Evolutionary conservation across 176 grass and related monocot species (phyloP).

Genomic region (Hordeum marinum): DNA sequence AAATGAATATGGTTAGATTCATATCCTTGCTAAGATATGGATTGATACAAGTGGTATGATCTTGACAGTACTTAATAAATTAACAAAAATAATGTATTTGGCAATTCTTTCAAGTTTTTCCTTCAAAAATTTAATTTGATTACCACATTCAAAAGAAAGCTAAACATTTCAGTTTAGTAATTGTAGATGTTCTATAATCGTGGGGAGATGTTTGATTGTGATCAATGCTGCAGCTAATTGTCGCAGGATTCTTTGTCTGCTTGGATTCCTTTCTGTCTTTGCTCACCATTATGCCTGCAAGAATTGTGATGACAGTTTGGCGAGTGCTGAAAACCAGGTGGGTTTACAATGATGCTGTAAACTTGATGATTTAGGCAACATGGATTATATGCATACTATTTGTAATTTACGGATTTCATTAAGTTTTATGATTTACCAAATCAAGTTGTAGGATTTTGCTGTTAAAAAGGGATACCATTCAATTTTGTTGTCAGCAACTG

Average conservation of each 20-base stretch:
- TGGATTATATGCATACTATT: background rate
- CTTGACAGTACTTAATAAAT: background rate
- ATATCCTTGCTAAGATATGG: background rate
- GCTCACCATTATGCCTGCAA: slow-evolving; percentile 86
- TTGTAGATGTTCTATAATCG: slow-evolving; percentile 1
- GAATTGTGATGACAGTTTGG: slow-evolving; percentile 76
- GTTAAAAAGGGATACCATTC: background rate
- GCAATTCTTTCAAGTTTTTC: background rate
- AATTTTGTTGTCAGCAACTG: slow-evolving; percentile 6
- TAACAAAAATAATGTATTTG: background rate
- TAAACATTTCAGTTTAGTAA: background rate
- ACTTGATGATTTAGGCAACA: background rate
- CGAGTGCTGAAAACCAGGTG: slow-evolving; percentile 71
- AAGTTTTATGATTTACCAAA: background rate
- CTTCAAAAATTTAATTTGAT: background rate
- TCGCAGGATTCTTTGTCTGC: slow-evolving; percentile 84
- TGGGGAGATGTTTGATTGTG: slow-evolving; percentile 43
- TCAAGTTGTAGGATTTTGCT: slow-evolving; percentile 9
- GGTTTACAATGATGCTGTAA: slow-evolving; percentile 23
- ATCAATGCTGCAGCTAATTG: slow-evolving; percentile 82
- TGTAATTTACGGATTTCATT: background rate
- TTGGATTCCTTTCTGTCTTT: slow-evolving; percentile 93
- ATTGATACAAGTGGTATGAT: background rate
- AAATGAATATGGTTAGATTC: background rate
- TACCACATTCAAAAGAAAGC: background rate